Evolutionary conservation across 169 alveolate genomes (phyloP).

Genomic region (Plasmodium vivax): DNA sequence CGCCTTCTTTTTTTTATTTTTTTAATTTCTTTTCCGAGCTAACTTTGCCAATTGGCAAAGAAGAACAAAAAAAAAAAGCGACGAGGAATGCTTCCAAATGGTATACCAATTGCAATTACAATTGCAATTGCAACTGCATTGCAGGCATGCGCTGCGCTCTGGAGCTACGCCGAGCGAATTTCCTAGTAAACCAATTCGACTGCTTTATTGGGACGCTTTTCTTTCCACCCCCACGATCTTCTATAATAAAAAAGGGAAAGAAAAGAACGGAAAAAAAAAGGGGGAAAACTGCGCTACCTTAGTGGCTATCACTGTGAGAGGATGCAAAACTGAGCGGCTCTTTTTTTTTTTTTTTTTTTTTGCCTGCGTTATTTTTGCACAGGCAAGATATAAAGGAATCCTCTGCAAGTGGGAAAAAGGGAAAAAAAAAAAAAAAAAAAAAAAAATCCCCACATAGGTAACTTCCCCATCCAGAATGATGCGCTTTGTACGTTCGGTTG

Average conservation of each 20-base stretch:
- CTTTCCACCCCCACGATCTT: not conserved
- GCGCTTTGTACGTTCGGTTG: no score
- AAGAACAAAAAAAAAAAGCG: not conserved
- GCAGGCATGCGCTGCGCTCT: not conserved
- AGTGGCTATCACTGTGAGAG: not conserved
- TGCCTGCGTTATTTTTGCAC: not conserved
- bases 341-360: slow-evolving; percentile 26
- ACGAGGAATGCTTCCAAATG: not conserved
- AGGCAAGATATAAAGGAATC: not conserved
- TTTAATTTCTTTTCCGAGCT: not conserved
- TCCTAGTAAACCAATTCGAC: not conserved
- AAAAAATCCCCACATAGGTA: not conserved
- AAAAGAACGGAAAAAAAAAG: not conserved
- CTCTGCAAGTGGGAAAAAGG: no score
- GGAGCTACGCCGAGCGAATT: not conserved
- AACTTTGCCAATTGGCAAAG: not conserved
- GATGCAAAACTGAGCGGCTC: not conserved
- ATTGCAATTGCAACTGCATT: no score
- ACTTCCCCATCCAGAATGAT: not conserved
- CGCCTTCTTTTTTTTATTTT: not conserved
- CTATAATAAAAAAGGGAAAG: not conserved
- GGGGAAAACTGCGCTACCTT: not conserved
- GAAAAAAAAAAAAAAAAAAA: no score
- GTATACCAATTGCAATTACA: not conserved
- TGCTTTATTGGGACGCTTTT: not conserved